Evolutionary conservation across 768 basidiomycete genomes (phyloP), one percentile per base, ranked within the genome.

Genomic region (Vishniacozyma victoriae): DNA sequence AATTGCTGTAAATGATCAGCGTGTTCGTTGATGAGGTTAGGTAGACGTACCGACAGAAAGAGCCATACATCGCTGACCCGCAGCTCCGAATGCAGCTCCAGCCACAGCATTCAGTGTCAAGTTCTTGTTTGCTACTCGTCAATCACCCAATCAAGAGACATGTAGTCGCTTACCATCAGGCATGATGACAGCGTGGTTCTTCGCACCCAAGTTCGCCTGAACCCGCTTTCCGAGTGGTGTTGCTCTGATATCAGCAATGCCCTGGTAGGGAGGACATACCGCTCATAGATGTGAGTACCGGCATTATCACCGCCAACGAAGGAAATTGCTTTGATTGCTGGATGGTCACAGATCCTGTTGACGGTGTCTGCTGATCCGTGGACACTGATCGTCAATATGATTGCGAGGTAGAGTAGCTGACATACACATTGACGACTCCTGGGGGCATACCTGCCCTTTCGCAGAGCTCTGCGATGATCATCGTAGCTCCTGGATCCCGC

Each of bases 41-140:
- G 38, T 31, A 26, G 4, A 41, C 82, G 63, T 54, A 85, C 88
- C 86, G 25, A 92, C 89, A 12, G 90, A 93, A 35, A 93, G 75
- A 12, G 90, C 92, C 92, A 95, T 96, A 75, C 92, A 97, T 48
- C 95, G 80, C 71, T 97, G 93, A 12, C 93, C 93, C 24, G 93
- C 93, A 56, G 93, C 93, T 31, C 92, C 92, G 57, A 95, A 96
- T 4, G 90, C 92, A 35, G 92, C 91, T 13, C 92, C 92, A 42
- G 89, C 76, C 43, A 96, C 82, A 0, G 91, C 89, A 73, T 96
- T 96, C 29, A 97, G 74, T 11, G 90, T 82, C 22, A 87, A 77
- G 59, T 95, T 92, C 71, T 85, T 87, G 75, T 93, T 97, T 18
- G 91, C 91, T 72, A 55, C 54, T 48, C 62, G 64, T 5, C 4